Percentiles rank a stretch among this genome's conserved stretches.
phyloP scores from a whole-genome alignment of 345 rosid species.

The Durio zibethinus region DNA sequence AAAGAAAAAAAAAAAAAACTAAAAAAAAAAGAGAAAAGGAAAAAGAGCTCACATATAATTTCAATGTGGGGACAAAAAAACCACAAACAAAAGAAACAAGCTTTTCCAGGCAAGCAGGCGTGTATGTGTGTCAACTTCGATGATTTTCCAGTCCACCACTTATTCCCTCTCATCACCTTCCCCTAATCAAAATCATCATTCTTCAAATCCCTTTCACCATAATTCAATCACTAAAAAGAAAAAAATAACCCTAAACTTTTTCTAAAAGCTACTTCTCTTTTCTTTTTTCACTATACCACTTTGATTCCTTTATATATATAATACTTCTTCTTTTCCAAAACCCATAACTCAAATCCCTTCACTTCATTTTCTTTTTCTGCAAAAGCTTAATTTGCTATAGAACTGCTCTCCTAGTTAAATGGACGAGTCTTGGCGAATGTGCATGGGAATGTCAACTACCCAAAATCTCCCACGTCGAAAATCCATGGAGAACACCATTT shows the following conservation, averaged over 20 bases:
- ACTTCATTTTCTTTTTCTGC: neutral
- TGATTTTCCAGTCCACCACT: neutral
- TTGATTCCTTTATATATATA: neutral
- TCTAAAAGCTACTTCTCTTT: conserved; percentile 2
- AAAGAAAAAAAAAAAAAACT: neutral
- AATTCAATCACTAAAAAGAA: neutral
- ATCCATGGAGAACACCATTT: conserved; percentile 31
- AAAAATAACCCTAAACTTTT: neutral
- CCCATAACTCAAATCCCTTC: neutral
- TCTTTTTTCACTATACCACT: neutral
- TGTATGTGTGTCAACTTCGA: conserved; percentile 3
- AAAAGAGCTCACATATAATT: neutral
- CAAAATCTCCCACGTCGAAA: conserved; percentile 39
- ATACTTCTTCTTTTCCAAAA: neutral
- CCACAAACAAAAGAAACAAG: conserved; percentile 7
- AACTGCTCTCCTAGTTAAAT: conserved; percentile 20
- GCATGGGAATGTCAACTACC: conserved; percentile 51
- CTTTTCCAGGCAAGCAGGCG: neutral
- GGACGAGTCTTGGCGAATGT: conserved; percentile 89
- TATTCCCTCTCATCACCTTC: neutral
- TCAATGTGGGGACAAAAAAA: conserved; percentile 11
- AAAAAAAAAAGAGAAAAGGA: neutral
- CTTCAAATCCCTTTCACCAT: neutral
- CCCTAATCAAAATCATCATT: neutral
- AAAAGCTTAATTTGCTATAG: neutral